phyloP scores from a whole-genome alignment of 495 filamentous ascomycete species.

The Pyrenula massariospora region DNA sequence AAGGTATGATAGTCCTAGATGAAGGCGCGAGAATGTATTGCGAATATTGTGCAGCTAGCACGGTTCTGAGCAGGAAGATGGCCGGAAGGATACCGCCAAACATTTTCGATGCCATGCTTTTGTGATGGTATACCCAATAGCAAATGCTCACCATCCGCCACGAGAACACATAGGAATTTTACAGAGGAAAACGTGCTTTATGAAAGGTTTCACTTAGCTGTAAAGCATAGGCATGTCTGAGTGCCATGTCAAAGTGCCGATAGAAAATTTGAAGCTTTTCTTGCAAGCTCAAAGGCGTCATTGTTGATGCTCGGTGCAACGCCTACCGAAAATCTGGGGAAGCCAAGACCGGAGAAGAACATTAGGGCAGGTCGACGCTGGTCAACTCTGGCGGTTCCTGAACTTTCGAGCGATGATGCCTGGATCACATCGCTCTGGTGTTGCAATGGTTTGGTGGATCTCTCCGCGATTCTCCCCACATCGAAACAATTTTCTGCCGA shows the following conservation, averaged over 20 bases:
- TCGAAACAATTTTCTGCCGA: not conserved
- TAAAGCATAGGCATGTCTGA: not conserved
- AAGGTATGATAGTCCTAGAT: conserved; percentile 20
- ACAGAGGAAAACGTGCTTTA: too few relatives aligned
- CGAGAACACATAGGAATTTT: too few relatives aligned
- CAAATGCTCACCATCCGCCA: too few relatives aligned
- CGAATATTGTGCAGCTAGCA: conserved; percentile 10
- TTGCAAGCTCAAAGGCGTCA: not conserved
- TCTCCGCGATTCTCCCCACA: not conserved
- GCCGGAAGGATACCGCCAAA: not conserved
- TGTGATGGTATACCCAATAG: too few relatives aligned
- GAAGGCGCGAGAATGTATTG: conserved; percentile 31
- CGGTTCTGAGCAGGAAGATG: not conserved
- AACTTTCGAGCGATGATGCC: not conserved
- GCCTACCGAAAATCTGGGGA: not conserved
- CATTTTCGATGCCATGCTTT: not conserved
- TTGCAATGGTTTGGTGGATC: not conserved
- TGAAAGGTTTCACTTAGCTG: too few relatives aligned
- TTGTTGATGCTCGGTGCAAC: not conserved
- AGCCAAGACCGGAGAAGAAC: not conserved
- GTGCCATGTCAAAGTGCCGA: not conserved
- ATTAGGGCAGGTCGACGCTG: not conserved
- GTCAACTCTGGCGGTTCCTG: not conserved
- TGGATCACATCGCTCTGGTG: not conserved
- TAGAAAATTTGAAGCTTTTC: not conserved